Conservation (phyloP, 331 rosid species). For the Arachis monticola region DNA sequence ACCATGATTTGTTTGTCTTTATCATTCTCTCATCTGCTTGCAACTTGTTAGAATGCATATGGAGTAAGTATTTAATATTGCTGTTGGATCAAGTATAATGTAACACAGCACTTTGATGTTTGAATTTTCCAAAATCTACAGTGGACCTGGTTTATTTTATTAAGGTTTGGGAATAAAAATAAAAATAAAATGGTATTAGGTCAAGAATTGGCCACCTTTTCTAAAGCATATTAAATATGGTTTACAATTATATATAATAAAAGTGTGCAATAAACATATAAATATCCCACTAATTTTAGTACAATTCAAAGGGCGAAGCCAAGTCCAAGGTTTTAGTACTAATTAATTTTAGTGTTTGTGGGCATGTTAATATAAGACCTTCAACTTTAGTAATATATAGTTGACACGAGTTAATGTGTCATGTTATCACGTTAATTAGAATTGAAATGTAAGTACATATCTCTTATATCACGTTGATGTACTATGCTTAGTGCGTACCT, state of each 20-base stretch:
- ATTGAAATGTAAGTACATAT: not conserved
- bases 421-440: not conserved
- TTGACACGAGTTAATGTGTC: not conserved
- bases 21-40: not conserved
- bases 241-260: too few species aligned
- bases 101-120: not conserved
- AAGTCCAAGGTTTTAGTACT: not conserved
- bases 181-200: not conserved
- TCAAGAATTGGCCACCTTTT: constrained; percentile 11
- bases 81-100: constrained; percentile 32
- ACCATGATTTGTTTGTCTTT: constrained; percentile 10
- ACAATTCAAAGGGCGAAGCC: not conserved
- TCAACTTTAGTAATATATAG: not conserved
- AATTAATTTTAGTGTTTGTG: not conserved
- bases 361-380: not conserved
- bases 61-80: constrained; percentile 36
- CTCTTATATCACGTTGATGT: not conserved
- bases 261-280: too few species aligned
- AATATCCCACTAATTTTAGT: constrained; percentile 34
- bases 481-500: not conserved
- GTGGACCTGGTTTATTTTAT: constrained; percentile 10
- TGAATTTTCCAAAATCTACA: constrained; percentile 1
- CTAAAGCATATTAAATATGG: too few species aligned
- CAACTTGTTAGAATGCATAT: constrained; percentile 32
- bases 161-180: not conserved